A percentile compares a stretch with the other conserved stretches of the same genome.
Evolutionary conservation across 176 grass and related monocot species (phyloP).

Genomic region (Tillandsia leiboldiana): DNA sequence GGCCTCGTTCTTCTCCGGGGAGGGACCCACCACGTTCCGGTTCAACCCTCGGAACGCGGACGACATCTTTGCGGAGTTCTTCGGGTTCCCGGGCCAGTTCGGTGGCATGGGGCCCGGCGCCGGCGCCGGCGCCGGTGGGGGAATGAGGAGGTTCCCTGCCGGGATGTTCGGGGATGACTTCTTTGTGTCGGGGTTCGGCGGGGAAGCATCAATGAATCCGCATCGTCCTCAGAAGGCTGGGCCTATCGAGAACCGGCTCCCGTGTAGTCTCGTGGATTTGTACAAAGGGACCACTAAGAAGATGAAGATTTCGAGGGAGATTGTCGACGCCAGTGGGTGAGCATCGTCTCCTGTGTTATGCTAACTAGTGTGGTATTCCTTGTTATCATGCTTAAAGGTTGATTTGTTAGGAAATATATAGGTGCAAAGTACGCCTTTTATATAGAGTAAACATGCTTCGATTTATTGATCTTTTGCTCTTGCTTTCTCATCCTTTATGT

Average conservation of each 20-base stretch:
- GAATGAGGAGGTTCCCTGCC: slow-evolving; percentile 42
- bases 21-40: slow-evolving; percentile 32
- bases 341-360: slow-evolving; percentile 2
- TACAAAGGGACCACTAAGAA: slow-evolving; percentile 85
- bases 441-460: too few species aligned
- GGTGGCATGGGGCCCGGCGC: slow-evolving; percentile 14
- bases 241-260: slow-evolving; percentile 58
- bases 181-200: slow-evolving; percentile 26
- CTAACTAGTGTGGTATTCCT: not conserved
- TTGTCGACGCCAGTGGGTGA: slow-evolving; percentile 54
- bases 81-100: slow-evolving; percentile 48
- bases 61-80: slow-evolving; percentile 84
- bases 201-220: slow-evolving; percentile 34
- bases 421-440: too few species aligned
- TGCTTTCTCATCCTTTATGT: too few species aligned
- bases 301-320: slow-evolving; percentile 95
- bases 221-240: slow-evolving; percentile 33
- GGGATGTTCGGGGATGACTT: slow-evolving; percentile 47
- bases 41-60: slow-evolving; percentile 68
- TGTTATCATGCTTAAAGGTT: not conserved
- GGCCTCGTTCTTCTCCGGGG: slow-evolving; percentile 40
- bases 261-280: slow-evolving; percentile 64
- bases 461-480: too few species aligned
- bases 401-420: not conserved
- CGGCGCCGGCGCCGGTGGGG: slow-evolving; percentile 18